Evolutionary conservation across 495 filamentous ascomycete species (phyloP), one percentile per base, ranked within the genome.

Genomic region (Trypethelium eluteriae): DNA sequence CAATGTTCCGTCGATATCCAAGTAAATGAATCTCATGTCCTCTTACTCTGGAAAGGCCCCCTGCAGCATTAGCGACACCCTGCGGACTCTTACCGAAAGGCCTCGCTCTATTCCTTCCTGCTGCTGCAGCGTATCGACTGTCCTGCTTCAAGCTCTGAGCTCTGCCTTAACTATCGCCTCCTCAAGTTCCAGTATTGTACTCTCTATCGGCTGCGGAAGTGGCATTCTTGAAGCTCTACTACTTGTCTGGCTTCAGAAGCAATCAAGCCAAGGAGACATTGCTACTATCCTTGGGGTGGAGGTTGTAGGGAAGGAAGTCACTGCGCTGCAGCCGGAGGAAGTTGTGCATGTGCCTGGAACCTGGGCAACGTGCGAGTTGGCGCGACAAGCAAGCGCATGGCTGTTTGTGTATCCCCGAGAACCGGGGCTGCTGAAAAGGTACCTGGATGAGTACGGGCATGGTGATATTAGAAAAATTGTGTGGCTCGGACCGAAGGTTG

Each of bases 321-420:
- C 32, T 36, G 53, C 53, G 10, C 14, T 59, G 32, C 53, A 18
- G 9, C 25, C 34, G 18, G 36, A 7, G 6, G 7, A 35, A 32
- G 32, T 59, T 32, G 32, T 35, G 18, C 36, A 59, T 59, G 64
- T 66, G 35, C 18, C 35, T 32, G 49, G 64, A 2, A 66, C 64
- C 14, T 66, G 49, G 50, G 64, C 53, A 32, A 34, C 39, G 3
- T 39, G 39, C 7, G 7, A 32, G 9, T 35, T 38, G 32, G 47
- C 64, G 18, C 35, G 10, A 25, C 11, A 2, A 25, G 64, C 64
- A 34, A 47, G 32, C n/a, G 64, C 36, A 5, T 66, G 64, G 64
- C 16, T 66, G 36, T 66, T 66, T 41, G 50, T 66, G 4, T 66
- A 66, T 57, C 64, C 64, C 2, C 47, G 53, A 7, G 50, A 66